Evolutionary conservation across 2,329 filamentous ascomycete species (phyloP), one percentile per base, ranked within the genome.

Genomic region (Dothiorella sarmentorum): DNA sequence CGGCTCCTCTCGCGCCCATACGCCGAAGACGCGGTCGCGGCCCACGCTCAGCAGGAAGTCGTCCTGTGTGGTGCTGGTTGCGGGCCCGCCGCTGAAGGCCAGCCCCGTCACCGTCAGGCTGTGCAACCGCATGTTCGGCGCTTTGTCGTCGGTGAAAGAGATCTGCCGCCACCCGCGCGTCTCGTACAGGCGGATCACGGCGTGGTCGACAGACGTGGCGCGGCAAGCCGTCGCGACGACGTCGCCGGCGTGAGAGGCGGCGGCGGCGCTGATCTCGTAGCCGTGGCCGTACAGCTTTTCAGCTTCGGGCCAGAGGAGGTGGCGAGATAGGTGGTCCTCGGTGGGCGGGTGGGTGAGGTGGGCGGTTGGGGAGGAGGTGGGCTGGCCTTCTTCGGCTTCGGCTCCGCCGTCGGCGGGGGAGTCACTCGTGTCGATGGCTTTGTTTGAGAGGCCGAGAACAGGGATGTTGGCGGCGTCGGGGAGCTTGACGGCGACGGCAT

Each of bases 271-370:
- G 51, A 99, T 93, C 73, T 99, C 94, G 75, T 97, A 97, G 27
- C 94, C 94, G 74, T 99, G 94, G 1, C 94, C 94, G 74, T 99
- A 99, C 1, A 99, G 82, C 76, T 99, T 99, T 73, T 99, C 94
- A 6, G 85, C 85, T 71, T 99, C 94, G 3, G 94, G 94, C 91
- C 92, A 99, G 29, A 99, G 84, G 0, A 94, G 96, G 71, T 95
- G 87, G 7, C 92, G 86, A 22, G 91, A 88, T 2, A 99, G 84
- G 57, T 90, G 87, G 72, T 97, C 94, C 73, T 99, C 94, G 33
- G 91, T 82, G 0, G 94, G 93, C 10, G 94, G 92, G 63, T 89
- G 85, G 40, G 84, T 75, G 55, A 88, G 80, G 1, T 84, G 84
- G 31, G 20, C 31, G 31, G 31, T 24, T 2, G 47, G 24, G 31